Percentiles rank a stretch among this genome's conserved stretches.
Conservation (phyloP, 1,139 yeast genomes). For the Debaryomycetaceae sp. region DNA sequence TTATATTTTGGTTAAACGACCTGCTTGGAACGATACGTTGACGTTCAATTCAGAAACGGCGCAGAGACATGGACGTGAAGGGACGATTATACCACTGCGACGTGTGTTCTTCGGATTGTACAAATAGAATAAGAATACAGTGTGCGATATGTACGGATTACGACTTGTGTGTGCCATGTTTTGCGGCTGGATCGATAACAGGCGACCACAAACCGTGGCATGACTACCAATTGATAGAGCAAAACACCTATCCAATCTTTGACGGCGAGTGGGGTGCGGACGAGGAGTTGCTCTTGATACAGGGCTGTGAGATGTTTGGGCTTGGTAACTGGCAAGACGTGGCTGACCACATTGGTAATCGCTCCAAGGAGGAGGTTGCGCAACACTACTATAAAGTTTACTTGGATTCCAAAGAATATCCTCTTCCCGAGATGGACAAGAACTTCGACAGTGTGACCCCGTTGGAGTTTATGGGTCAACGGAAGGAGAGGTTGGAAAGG, state of each 20-base stretch:
- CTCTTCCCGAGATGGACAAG: slow-evolving; percentile 75
- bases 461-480: slow-evolving; percentile 61
- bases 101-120: slow-evolving; percentile 91
- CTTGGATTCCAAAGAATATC: slow-evolving; percentile 67
- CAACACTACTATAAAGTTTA: slow-evolving; percentile 74
- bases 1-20: too few relatives aligned
- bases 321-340: slow-evolving; percentile 97
- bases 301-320: slow-evolving; percentile 89
- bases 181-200: slow-evolving; percentile 75
- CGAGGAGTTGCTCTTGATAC: slow-evolving; percentile 82
- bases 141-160: slow-evolving; percentile 94
- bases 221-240: slow-evolving; percentile 87
- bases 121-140: slow-evolving; percentile 81
- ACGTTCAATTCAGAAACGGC: too few relatives aligned
- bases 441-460: slow-evolving; percentile 63
- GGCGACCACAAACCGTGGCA: slow-evolving; percentile 94
- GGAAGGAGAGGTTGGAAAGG: slow-evolving; percentile 71
- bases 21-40: too few relatives aligned
- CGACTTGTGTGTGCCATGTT: slow-evolving; percentile 95
- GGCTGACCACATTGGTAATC: slow-evolving; percentile 89
- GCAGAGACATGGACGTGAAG: slow-evolving; percentile 22
- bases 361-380: slow-evolving; percentile 89
- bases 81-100: slow-evolving; percentile 80
- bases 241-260: slow-evolving; percentile 90
- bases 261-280: slow-evolving; percentile 97